Evolutionary conservation across 2,329 filamentous ascomycete species (phyloP).

Genomic region (Coniella vitis): DNA sequence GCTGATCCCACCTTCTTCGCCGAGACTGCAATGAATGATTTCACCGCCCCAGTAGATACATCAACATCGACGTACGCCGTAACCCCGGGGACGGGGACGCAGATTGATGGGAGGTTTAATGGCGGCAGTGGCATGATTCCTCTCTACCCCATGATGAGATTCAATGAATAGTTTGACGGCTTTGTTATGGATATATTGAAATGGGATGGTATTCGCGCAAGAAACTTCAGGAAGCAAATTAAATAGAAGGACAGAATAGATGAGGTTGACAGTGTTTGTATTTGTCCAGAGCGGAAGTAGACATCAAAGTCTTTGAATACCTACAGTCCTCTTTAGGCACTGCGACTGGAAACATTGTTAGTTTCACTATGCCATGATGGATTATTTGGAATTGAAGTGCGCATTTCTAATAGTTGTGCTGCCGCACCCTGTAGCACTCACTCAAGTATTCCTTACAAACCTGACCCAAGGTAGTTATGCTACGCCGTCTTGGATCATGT

Average conservation of each 20-base stretch:
- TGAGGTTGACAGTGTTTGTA: too few species aligned
- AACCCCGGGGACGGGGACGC: constrained; percentile 1
- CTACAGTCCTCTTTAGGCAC: too few species aligned
- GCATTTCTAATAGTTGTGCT: too few species aligned
- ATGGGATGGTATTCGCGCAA: background rate
- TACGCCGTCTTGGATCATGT: too few species aligned
- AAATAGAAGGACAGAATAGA: background rate
- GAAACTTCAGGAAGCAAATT: background rate
- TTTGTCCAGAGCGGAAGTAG: too few species aligned
- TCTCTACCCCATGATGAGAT: constrained; percentile 12
- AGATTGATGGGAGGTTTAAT: background rate
- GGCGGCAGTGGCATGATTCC: background rate
- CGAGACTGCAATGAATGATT: constrained; percentile 7
- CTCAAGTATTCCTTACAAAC: too few species aligned
- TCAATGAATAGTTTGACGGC: constrained; percentile 3
- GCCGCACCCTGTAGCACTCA: too few species aligned
- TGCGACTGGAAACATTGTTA: too few species aligned
- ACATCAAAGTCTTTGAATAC: too few species aligned
- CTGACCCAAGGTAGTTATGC: too few species aligned
- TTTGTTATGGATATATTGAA: background rate
- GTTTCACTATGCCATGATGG: too few species aligned
- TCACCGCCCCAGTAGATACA: background rate
- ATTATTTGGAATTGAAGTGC: too few species aligned
- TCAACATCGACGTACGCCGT: constrained; percentile 2
- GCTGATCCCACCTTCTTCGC: constrained; percentile 14